phyloP scores from a whole-genome alignment of 345 rosid species.

The Linum lewisii region DNA sequence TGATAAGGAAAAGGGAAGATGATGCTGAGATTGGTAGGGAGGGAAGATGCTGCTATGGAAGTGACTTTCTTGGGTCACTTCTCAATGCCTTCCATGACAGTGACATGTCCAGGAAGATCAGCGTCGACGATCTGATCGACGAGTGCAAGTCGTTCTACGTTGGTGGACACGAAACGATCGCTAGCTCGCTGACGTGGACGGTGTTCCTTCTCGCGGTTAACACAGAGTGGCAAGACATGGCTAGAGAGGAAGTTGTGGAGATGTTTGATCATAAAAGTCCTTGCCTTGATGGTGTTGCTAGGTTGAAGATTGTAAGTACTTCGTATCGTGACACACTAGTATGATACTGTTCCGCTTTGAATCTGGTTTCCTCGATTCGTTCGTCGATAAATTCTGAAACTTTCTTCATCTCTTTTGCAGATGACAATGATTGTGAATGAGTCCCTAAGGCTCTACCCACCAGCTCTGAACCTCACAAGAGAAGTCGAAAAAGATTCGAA shows the following conservation, averaged over 20 bases:
- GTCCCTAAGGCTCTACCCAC: constrained; percentile 1
- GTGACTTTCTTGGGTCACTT: neutral
- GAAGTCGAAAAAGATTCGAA: neutral
- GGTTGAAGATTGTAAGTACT: constrained; percentile 2
- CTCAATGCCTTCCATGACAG: neutral
- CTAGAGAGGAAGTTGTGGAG: constrained; percentile 1
- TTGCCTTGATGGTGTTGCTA: neutral
- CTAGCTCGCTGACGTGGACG: neutral
- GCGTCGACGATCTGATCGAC: constrained; percentile 1
- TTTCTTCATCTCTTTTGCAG: neutral
- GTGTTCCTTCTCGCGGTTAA: neutral
- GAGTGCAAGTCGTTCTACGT: constrained; percentile 8
- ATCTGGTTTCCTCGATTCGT: too few species aligned
- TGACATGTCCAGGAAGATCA: neutral
- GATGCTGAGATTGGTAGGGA: neutral
- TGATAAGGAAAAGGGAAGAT: neutral
- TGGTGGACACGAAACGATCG: constrained; percentile 4
- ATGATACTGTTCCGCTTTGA: too few species aligned
- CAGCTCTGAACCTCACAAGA: neutral
- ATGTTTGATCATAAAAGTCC: neutral
- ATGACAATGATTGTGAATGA: constrained; percentile 5
- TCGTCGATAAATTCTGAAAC: too few species aligned
- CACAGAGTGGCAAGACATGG: constrained; percentile 5
- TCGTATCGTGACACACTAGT: neutral
- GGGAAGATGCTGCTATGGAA: neutral